phyloP scores from a whole-genome alignment of 1,284 basidiomycete genomes.

The Cerioporus squamosus region DNA sequence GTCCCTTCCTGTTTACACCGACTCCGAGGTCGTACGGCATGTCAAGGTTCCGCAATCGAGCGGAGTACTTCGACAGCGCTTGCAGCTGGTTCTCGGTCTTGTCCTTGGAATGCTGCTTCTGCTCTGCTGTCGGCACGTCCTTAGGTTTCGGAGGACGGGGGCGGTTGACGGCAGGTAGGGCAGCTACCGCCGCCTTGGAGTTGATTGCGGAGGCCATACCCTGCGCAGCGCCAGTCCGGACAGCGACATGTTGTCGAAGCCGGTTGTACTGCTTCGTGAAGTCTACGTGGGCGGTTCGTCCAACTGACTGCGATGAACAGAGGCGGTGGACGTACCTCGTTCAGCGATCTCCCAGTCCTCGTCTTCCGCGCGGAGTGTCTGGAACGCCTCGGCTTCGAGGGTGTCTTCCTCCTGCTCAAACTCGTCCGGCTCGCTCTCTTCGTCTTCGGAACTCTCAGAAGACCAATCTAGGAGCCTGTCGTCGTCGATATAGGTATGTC shows the following conservation, averaged over 20 bases:
- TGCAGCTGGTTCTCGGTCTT: conserved; percentile 70
- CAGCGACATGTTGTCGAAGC: conserved; percentile 81
- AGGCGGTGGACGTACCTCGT: conserved; percentile 50
- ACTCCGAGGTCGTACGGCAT: conserved; percentile 80
- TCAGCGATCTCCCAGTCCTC: conserved; percentile 93
- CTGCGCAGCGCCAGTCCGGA: conserved; percentile 68
- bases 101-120: conserved; percentile 42
- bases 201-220: conserved; percentile 57
- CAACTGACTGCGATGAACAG: not conserved
- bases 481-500: conserved; percentile 35
- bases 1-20: conserved; percentile 87
- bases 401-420: conserved; percentile 33
- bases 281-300: conserved; percentile 54
- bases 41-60: conserved; percentile 70
- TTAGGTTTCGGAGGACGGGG: conserved; percentile 41
- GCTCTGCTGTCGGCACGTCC: not conserved
- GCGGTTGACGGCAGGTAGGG: conserved; percentile 78
- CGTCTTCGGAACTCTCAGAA: conserved; percentile 24
- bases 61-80: conserved; percentile 72
- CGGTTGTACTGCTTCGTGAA: conserved; percentile 98
- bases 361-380: conserved; percentile 73
- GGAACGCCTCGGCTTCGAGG: conserved; percentile 41
- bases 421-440: conserved; percentile 29
- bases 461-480: conserved; percentile 32
- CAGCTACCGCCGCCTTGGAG: conserved; percentile 51